Percentiles rank a stretch among this genome's conserved stretches.
Conservation (phyloP, 306 rosid genomes). For the Cicer cuneatum region DNA sequence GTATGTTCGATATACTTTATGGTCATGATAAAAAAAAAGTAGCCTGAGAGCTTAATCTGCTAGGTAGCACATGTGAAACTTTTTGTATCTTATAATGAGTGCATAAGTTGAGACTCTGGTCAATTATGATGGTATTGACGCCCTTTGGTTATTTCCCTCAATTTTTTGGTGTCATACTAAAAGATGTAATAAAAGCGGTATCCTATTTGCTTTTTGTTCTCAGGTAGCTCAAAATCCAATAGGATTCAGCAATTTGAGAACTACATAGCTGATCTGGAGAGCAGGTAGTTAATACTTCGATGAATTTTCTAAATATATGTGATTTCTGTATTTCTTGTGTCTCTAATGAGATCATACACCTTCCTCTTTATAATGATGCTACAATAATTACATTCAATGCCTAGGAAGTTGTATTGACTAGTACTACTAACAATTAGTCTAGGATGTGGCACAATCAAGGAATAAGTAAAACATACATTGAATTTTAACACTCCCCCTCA, state of each 20-base stretch:
- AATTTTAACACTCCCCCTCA: too few species aligned
- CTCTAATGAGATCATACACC: too few species aligned
- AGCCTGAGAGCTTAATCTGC: constrained; percentile 27
- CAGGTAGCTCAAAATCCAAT: constrained; percentile 62
- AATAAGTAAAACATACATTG: too few species aligned
- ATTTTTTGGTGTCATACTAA: constrained; percentile 20
- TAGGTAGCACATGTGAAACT: constrained; percentile 29
- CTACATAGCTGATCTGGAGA: constrained; percentile 84
- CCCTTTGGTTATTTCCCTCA: constrained; percentile 23
- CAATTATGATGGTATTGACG: constrained; percentile 35
- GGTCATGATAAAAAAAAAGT: constrained; percentile 25
- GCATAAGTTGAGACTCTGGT: constrained; percentile 13
- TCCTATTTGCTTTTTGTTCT: constrained; percentile 38
- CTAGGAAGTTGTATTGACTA: too few species aligned
- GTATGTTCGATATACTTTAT: constrained; percentile 35
- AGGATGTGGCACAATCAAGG: too few species aligned
- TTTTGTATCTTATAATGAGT: constrained; percentile 9
- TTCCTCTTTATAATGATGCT: too few species aligned
- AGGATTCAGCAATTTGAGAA: constrained; percentile 83
- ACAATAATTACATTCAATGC: too few species aligned
- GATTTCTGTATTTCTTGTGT: too few species aligned
- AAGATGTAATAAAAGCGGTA: constrained; percentile 31
- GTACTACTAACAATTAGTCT: too few species aligned
- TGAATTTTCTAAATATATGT: too few species aligned
- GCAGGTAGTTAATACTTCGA: constrained; percentile 58